phyloP scores from a whole-genome alignment of 495 filamentous ascomycete species.

The Penicillium roqueforti region DNA sequence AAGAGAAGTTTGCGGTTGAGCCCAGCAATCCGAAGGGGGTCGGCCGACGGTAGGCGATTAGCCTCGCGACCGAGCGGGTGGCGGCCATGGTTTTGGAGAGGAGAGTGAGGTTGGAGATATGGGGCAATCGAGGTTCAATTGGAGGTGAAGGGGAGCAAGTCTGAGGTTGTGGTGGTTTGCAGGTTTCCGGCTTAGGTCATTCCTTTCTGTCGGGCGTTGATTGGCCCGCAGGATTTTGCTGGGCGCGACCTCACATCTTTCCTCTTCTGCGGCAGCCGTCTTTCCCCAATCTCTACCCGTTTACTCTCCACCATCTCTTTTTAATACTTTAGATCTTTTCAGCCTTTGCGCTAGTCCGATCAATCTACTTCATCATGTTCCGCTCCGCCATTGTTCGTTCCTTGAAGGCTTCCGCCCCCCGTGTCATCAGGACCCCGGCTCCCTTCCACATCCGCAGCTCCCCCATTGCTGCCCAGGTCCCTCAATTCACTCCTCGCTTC shows the following conservation, averaged over 20 bases:
- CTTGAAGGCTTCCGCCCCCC: slow-evolving; percentile 55
- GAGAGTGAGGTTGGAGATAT: slow-evolving; percentile 18
- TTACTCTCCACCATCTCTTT: slow-evolving; percentile 18
- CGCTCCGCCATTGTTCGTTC: slow-evolving; percentile 72
- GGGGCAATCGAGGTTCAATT: slow-evolving; percentile 19
- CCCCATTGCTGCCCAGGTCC: slow-evolving; percentile 44
- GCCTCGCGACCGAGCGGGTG: slow-evolving; percentile 48
- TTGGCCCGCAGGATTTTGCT: slow-evolving; percentile 48
- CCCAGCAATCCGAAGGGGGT: slow-evolving; percentile 38
- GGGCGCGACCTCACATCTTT: slow-evolving; percentile 27
- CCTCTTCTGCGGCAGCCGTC: slow-evolving; percentile 16
- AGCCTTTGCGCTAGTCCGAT: slow-evolving; percentile 30
- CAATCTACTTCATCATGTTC: slow-evolving; percentile 62
- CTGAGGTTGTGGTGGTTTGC: slow-evolving; percentile 30
- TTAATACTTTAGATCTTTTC: slow-evolving; percentile 22
- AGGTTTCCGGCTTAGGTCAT: slow-evolving; percentile 47
- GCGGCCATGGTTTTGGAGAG: slow-evolving; percentile 45
- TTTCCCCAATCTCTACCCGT: slow-evolving; percentile 8
- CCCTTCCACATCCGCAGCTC: slow-evolving; percentile 52
- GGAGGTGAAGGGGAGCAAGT: slow-evolving; percentile 19
- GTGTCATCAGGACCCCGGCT: slow-evolving; percentile 52
- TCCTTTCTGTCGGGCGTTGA: slow-evolving; percentile 40
- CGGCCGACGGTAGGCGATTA: slow-evolving; percentile 47
- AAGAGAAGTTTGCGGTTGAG: slow-evolving; percentile 58
- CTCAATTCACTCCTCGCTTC: slow-evolving; percentile 46